Evolutionary conservation across 148 eudicot genomes (phyloP).

Genomic region (Amaranthus cruentus): DNA sequence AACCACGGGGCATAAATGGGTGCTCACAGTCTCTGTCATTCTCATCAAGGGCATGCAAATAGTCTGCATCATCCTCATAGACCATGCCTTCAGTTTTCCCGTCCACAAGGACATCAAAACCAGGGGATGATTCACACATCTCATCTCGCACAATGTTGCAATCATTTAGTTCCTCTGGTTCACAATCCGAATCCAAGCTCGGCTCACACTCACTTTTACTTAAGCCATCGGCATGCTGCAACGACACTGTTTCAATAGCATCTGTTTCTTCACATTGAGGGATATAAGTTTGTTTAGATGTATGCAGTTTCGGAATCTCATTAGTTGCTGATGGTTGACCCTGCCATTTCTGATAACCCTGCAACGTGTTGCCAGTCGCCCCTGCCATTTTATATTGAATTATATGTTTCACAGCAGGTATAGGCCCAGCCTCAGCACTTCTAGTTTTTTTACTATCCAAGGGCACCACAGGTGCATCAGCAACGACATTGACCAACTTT

Average conservation of each 20-base stretch:
- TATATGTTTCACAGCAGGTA: conserved; percentile 16
- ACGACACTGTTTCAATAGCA: conserved; percentile 22
- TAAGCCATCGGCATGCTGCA: conserved; percentile 26
- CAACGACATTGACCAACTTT: conserved; percentile 26
- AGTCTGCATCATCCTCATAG: conserved; percentile 39
- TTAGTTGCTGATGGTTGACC: conserved; percentile 11
- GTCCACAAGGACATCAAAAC: conserved; percentile 70
- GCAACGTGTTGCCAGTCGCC: conserved; percentile 11
- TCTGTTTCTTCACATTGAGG: conserved; percentile 34
- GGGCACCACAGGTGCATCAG: conserved; percentile 21
- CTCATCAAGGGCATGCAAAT: conserved; percentile 29
- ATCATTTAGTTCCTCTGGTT: conserved; percentile 46
- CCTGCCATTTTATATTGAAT: conserved; percentile 22
- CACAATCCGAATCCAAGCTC: conserved; percentile 38
- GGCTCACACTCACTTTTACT: conserved; percentile 26
- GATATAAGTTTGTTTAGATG: conserved; percentile 19
- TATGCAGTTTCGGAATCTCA: conserved; percentile 19
- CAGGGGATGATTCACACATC: conserved; percentile 62
- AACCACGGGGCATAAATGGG: conserved; percentile 32
- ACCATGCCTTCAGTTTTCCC: conserved; percentile 34
- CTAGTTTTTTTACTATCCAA: conserved; percentile 30
- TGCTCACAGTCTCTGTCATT: conserved; percentile 35
- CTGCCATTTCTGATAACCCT: conserved; percentile 20
- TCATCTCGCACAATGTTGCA: conserved; percentile 38
- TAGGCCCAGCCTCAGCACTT: conserved; percentile 27